Evolutionary conservation across 164 flowering plant species (phyloP).

Genomic region (Vitis vinifera): DNA sequence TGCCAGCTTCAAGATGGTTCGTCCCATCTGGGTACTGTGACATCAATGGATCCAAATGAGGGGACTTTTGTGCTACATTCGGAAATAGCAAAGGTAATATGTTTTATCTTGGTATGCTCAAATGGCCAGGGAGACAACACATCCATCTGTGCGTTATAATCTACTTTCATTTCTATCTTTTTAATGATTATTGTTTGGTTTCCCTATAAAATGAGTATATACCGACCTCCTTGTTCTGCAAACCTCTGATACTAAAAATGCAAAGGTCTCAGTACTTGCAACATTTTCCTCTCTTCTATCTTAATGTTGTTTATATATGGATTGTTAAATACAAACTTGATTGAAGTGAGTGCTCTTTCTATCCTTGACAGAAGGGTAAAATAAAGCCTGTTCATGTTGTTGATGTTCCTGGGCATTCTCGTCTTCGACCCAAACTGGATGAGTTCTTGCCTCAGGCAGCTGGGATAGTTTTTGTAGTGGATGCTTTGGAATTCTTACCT

Average conservation of each 20-base stretch:
- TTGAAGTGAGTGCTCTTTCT: background rate
- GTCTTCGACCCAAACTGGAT: constrained; percentile 88
- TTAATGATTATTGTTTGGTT: background rate
- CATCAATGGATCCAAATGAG: constrained; percentile 97
- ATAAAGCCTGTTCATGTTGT: constrained; percentile 69
- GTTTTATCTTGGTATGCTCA: background rate
- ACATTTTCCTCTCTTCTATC: background rate
- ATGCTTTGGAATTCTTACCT: constrained; percentile 86
- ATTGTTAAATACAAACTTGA: background rate
- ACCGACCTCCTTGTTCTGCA: background rate
- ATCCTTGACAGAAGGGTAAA: constrained; percentile 33
- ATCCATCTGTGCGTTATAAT: too few species aligned
- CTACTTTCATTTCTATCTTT: too few species aligned
- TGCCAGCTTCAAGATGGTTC: constrained; percentile 93
- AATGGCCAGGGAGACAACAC: background rate
- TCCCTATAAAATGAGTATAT: background rate
- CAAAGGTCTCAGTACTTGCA: background rate
- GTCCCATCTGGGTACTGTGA: constrained; percentile 89
- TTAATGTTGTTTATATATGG: background rate
- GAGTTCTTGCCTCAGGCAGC: constrained; percentile 84
- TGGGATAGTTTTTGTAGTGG: constrained; percentile 85
- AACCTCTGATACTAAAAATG: background rate
- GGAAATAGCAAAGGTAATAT: constrained; percentile 63
- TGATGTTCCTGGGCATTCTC: constrained; percentile 96
- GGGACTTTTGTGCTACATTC: constrained; percentile 78